These are phyloP conservation scores for Trypanosoma brucei DNA, from an alignment of 208 protist genomes.

Conservation along the genomic window DNA sequence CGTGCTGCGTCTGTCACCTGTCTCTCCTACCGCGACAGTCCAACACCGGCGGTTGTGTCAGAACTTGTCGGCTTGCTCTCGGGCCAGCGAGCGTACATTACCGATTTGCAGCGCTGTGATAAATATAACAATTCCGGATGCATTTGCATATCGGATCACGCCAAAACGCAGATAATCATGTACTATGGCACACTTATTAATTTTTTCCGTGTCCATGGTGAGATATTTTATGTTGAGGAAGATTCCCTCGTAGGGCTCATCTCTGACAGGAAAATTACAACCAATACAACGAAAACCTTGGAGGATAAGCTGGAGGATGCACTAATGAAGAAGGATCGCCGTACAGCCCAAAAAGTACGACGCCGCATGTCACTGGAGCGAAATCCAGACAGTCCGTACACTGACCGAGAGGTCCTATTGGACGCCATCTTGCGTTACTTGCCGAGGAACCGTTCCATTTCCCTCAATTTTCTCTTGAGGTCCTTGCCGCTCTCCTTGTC, in stretches of 20 bases:
- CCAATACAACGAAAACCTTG: conserved; percentile 8
- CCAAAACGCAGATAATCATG: conserved; percentile 27
- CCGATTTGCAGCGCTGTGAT: conserved; percentile 9
- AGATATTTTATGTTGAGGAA: conserved; percentile 19
- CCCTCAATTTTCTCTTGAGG: conserved; percentile 29
- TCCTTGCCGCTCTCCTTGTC: conserved; percentile 29
- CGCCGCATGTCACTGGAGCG: conserved; percentile 31
- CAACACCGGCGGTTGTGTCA: conserved; percentile 29
- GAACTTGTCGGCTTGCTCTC: conserved; percentile 18
- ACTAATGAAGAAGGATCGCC: conserved; percentile 13
- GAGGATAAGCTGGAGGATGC: conserved; percentile 38
- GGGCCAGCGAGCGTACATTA: conserved; percentile 18
- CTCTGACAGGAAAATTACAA: conserved; percentile 1
- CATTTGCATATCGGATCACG: conserved; percentile 14
- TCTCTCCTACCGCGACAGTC: conserved; percentile 27
- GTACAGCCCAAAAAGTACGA: conserved; percentile 26
- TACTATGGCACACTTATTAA: conserved; percentile 30
- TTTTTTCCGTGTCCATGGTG: conserved; percentile 27
- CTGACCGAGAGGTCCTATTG: conserved; percentile 33
- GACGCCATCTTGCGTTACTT: conserved; percentile 47
- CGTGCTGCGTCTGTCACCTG: conserved; percentile 11
- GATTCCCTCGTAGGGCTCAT: conserved; percentile 14
- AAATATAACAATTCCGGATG: not conserved
- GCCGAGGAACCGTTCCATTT: conserved; percentile 32
- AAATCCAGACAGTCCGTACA: conserved; percentile 46